These are phyloP conservation scores for Hortiboletus campestris DNA, from an alignment of 768 basidiomycete species.

Conservation along the genomic window DNA sequence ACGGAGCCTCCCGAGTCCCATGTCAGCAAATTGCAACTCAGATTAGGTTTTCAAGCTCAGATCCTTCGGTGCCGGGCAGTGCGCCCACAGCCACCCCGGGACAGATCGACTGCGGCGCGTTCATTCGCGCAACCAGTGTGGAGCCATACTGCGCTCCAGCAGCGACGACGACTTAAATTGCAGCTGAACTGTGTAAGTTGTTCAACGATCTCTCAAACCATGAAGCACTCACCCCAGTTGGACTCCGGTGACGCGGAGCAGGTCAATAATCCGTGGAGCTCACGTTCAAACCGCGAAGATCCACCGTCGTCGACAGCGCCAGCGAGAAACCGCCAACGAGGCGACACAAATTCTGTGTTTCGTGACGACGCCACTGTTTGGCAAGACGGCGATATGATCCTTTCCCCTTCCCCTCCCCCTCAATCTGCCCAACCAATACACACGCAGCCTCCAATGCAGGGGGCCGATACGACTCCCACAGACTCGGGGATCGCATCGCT, in stretches of 20 bases:
- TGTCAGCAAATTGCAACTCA: too few relatives aligned
- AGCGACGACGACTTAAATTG: neutral
- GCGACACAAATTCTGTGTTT: neutral
- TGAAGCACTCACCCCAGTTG: conserved; percentile 5
- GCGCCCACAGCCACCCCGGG: conserved; percentile 4
- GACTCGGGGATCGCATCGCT: conserved; percentile 55
- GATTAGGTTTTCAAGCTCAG: too few relatives aligned
- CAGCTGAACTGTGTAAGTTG: neutral
- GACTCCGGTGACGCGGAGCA: neutral
- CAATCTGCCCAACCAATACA: neutral
- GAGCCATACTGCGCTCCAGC: conserved; percentile 9
- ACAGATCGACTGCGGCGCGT: neutral
- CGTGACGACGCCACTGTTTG: neutral
- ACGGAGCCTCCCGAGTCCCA: too few relatives aligned
- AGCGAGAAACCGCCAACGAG: neutral
- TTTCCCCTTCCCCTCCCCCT: conserved; percentile 16
- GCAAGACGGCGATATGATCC: conserved; percentile 17
- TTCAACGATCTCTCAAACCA: neutral
- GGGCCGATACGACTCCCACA: neutral
- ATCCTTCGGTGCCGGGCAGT: neutral
- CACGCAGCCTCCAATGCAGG: neutral
- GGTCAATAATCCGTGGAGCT: conserved; percentile 8
- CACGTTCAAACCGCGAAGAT: neutral
- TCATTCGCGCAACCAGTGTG: neutral
- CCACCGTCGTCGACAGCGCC: neutral